Evolutionary conservation across 2,329 filamentous ascomycete species (phyloP), one percentile per base, ranked within the genome.

Genomic region (Whalleya microplaca): DNA sequence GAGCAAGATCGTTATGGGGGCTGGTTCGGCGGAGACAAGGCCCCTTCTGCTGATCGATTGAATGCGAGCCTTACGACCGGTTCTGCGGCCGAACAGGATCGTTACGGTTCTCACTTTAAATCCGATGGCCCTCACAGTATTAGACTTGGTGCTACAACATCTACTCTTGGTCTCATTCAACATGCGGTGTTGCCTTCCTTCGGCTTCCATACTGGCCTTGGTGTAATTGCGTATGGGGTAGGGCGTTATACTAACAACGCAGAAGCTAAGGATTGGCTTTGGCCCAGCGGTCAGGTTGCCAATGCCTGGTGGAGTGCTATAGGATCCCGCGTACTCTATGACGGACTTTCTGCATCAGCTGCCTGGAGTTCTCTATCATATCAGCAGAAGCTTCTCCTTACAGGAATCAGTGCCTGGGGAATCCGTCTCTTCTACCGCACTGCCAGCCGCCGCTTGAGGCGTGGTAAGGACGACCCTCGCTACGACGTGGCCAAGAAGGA

Each of bases 271-370:
- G 84, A 87, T 66, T 83, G 79, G 75, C 70, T 84, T 5, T 86
- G 83, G 83, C 81, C 83, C 1, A 71, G 76, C 3, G 80, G 75
- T 2, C 81, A 81, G 63, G 78, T 86, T 9, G 69, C 76, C 54
- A 86, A 84, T 65, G 83, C 82, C 6, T 86, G 84, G 84, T 86
- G 82, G 80, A 80, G 76, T 52, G 82, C 84, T 20, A 70, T 86
- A 42, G 82, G 83, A 14, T 73, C 76, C n/a, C 78, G 78, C 4
- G 72, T 84, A 10, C 68, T 75, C 46, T 71, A 76, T 53, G 73
- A 77, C 27, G 76, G 78, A 1, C 67, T 81, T 19, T 76, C 80
- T 0, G 55, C 82, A 4, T 64, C 72, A 1, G 72, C 77, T 45
- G 80, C 82, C 16, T 77, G 81, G 64, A 63, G 69, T 18, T 75